These are phyloP conservation scores for Mrakia hoshinonis DNA, from an alignment of 768 basidiomycete species.

Conservation along the genomic window DNA sequence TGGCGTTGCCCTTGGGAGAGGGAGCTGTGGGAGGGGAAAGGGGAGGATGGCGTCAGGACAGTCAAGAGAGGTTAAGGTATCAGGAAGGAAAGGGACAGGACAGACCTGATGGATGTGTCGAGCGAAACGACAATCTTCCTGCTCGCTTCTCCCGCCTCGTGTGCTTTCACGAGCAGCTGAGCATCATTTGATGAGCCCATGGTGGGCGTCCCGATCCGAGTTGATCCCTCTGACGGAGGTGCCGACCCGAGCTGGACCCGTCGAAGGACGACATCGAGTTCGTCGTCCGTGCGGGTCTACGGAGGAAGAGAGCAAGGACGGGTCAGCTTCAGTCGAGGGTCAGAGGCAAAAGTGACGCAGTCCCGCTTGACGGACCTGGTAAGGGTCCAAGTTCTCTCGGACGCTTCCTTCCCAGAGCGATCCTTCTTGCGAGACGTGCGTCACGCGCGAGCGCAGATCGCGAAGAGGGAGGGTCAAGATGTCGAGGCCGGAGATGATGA, in stretches of 20 bases:
- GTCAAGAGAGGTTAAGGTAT: too few relatives aligned
- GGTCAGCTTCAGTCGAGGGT: too few relatives aligned
- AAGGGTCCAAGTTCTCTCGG: slow-evolving; percentile 43
- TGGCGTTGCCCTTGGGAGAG: slow-evolving; percentile 75
- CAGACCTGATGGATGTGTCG: too few relatives aligned
- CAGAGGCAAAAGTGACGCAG: too few relatives aligned
- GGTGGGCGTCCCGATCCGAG: too few relatives aligned
- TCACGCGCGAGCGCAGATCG: slow-evolving; percentile 56
- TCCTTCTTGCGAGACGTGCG: slow-evolving; percentile 44
- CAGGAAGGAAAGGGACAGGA: too few relatives aligned
- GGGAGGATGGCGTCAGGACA: too few relatives aligned
- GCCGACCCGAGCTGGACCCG: slow-evolving; percentile 63
- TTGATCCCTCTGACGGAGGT: neutral
- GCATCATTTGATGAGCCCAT: too few relatives aligned
- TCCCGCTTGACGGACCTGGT: slow-evolving; percentile 55
- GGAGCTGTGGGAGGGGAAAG: too few relatives aligned
- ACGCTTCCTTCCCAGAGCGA: slow-evolving; percentile 53
- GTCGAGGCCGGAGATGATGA: slow-evolving; percentile 79
- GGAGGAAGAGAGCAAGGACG: too few relatives aligned
- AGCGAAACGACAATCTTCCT: slow-evolving; percentile 6
- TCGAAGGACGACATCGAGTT: slow-evolving; percentile 68
- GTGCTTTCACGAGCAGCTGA: too few relatives aligned
- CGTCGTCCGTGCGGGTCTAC: slow-evolving; percentile 62
- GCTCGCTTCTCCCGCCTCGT: too few relatives aligned
- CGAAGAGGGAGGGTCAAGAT: slow-evolving; percentile 75